phyloP scores from a whole-genome alignment of 2,329 filamentous ascomycete species.

The Rutstroemia sp. region DNA sequence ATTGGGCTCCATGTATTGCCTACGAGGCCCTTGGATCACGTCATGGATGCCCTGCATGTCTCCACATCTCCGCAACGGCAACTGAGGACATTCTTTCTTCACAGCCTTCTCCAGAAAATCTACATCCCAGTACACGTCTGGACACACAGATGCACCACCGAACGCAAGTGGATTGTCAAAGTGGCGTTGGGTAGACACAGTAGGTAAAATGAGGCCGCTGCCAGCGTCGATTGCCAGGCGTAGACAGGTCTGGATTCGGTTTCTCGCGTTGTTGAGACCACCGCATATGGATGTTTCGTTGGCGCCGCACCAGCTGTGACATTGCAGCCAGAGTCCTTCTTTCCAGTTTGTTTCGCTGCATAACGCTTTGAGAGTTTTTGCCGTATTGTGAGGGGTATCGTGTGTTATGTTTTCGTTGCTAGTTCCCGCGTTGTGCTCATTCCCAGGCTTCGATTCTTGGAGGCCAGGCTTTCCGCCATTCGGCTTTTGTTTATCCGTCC shows the following conservation, averaged over 20 bases:
- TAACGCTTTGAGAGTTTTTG: not conserved
- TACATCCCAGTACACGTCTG: conserved; percentile 16
- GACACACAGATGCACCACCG: conserved; percentile 4
- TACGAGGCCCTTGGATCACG: conserved; percentile 1
- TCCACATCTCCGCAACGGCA: conserved; percentile 15
- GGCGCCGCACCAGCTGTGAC: conserved; percentile 15
- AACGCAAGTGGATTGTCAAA: conserved; percentile 7
- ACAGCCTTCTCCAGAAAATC: conserved; percentile 7
- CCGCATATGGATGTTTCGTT: conserved; percentile 15
- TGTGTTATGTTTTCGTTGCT: not conserved
- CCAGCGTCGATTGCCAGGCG: conserved; percentile 21
- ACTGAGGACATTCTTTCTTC: conserved; percentile 11
- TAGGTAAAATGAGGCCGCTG: conserved; percentile 18
- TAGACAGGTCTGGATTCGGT: conserved; percentile 20
- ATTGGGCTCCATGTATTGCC: conserved; percentile 1
- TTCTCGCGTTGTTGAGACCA: conserved; percentile 21
- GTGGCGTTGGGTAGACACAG: conserved; percentile 9
- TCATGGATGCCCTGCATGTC: conserved; percentile 14
- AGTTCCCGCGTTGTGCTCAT: not conserved
- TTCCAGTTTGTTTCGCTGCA: conserved; percentile 16
- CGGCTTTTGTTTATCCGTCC: no score
- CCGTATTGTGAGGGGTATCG: not conserved
- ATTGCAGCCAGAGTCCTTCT: conserved; percentile 21
- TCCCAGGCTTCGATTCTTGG: not conserved
- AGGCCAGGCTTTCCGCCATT: no score